phyloP scores from a whole-genome alignment of 2,329 filamentous ascomycete species.

The Pyricularia pennisetigena region DNA sequence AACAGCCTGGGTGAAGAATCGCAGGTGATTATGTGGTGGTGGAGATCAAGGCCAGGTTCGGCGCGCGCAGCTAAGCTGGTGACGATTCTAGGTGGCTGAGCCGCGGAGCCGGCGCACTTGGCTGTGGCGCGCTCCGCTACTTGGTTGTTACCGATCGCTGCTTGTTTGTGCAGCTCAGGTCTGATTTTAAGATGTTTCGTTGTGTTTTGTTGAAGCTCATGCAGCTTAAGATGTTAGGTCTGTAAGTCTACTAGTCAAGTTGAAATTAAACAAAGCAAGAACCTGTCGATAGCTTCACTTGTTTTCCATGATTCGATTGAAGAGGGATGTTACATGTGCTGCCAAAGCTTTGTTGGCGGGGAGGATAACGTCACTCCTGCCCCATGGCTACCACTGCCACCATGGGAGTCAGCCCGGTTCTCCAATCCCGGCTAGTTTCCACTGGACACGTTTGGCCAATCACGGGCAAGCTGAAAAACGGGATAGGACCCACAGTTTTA shows the following conservation, averaged over 20 bases:
- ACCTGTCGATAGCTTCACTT: background rate
- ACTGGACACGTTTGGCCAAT: background rate
- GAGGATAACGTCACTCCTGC: background rate
- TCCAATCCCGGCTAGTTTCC: background rate
- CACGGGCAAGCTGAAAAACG: background rate
- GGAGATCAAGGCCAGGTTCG: conserved; percentile 4
- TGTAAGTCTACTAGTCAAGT: background rate
- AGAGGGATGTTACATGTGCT: background rate
- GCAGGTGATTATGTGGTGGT: conserved; percentile 1
- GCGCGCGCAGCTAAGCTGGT: conserved; percentile 1
- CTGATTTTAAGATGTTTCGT: background rate
- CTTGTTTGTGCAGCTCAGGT: background rate
- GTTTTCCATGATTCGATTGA: background rate
- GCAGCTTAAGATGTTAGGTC: background rate
- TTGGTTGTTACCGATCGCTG: background rate
- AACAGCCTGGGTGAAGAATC: background rate
- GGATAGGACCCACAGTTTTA: background rate
- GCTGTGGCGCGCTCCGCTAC: background rate
- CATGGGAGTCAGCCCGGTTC: too few relatives aligned
- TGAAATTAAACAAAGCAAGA: background rate
- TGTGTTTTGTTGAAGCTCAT: background rate
- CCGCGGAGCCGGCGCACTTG: background rate
- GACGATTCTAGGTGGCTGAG: conserved; percentile 5
- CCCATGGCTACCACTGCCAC: too few relatives aligned
- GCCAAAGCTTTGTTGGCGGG: background rate